phyloP scores from a whole-genome alignment of 2,329 filamentous ascomycete genomes.

The Colletotrichum cereale region DNA sequence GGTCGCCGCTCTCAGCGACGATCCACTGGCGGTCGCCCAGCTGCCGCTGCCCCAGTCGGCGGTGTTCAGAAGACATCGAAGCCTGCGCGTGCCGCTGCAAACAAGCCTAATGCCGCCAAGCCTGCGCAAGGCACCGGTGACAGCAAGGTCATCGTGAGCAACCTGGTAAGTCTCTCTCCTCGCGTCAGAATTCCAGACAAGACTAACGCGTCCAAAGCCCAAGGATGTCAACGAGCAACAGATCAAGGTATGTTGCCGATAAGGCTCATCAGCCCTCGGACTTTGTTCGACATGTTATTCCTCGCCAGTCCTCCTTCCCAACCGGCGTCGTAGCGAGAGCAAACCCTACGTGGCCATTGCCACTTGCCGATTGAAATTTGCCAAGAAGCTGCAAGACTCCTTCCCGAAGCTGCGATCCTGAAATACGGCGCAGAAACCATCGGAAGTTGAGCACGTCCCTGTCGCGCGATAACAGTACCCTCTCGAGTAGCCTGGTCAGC shows the following conservation, averaged over 20 bases:
- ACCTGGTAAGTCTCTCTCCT: slow-evolving; percentile 77
- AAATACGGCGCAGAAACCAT: slow-evolving; percentile 47
- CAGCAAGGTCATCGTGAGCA: slow-evolving; percentile 98
- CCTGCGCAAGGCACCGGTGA: slow-evolving; percentile 74
- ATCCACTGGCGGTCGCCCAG: slow-evolving; percentile 64
- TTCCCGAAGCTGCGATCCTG: slow-evolving; percentile 48
- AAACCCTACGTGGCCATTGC: slow-evolving; percentile 34
- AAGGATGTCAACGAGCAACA: slow-evolving; percentile 95
- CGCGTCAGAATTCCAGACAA: not conserved
- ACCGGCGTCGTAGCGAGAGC: slow-evolving; percentile 43
- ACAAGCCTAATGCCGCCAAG: slow-evolving; percentile 75
- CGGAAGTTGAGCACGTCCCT: slow-evolving; percentile 71
- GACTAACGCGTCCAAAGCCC: slow-evolving; percentile 75
- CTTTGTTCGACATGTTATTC: slow-evolving; percentile 74
- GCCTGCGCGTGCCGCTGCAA: slow-evolving; percentile 67
- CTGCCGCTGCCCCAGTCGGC: slow-evolving; percentile 79
- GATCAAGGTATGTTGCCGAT: slow-evolving; percentile 99
- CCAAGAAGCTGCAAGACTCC: slow-evolving; percentile 46
- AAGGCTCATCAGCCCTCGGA: slow-evolving; percentile 77
- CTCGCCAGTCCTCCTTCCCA: slow-evolving; percentile 53
- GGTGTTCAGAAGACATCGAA: slow-evolving; percentile 86
- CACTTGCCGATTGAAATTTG: slow-evolving; percentile 30
- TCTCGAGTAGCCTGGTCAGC: slow-evolving; percentile 67
- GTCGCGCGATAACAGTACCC: slow-evolving; percentile 60
- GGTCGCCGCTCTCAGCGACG: slow-evolving; percentile 65